Percentiles rank a stretch among this genome's conserved stretches.
phyloP scores from a whole-genome alignment of 352 stramenopile genomes.

The Globisporangium apiculatum region DNA sequence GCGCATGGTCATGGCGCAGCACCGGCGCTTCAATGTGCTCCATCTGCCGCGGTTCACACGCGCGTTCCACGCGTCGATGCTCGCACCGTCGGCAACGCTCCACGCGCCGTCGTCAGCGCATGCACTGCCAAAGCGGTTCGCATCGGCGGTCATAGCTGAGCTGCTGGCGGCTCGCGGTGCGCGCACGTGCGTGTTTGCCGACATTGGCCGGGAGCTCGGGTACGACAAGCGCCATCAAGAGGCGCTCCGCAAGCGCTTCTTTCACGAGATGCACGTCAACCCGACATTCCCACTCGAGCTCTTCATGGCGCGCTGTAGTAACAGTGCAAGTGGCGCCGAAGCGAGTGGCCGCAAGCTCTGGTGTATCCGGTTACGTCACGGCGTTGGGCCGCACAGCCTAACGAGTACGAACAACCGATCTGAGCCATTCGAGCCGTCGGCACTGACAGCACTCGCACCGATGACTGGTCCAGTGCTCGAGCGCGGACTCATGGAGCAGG shows the following conservation, averaged over 20 bases:
- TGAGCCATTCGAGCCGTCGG: conserved; percentile 11
- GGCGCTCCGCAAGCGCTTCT: conserved; percentile 78
- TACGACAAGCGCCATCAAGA: conserved; percentile 75
- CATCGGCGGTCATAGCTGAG: conserved; percentile 52
- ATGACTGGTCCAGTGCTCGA: conserved; percentile 44
- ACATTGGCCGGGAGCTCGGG: conserved; percentile 75
- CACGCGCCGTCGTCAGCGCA: conserved; percentile 21
- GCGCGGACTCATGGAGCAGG: conserved; percentile 76
- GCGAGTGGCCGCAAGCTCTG: conserved; percentile 69
- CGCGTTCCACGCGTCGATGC: conserved; percentile 65
- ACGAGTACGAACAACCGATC: conserved; percentile 15
- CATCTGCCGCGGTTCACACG: conserved; percentile 58
- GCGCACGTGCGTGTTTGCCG: conserved; percentile 72
- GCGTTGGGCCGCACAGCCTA: not conserved
- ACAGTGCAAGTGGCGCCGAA: conserved; percentile 20
- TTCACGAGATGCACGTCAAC: conserved; percentile 57
- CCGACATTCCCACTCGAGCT: conserved; percentile 59
- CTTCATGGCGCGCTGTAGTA: conserved; percentile 81
- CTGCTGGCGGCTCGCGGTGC: conserved; percentile 61
- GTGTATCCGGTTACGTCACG: conserved; percentile 53
- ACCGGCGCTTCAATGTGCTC: conserved; percentile 75
- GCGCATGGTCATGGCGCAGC: conserved; percentile 66
- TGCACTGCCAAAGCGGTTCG: conserved; percentile 49
- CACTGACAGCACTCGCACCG: not conserved
- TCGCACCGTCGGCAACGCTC: conserved; percentile 43